These are phyloP conservation scores for Tulasnella sp. DNA, from an alignment of 768 basidiomycete genomes.

Conservation along the genomic window DNA sequence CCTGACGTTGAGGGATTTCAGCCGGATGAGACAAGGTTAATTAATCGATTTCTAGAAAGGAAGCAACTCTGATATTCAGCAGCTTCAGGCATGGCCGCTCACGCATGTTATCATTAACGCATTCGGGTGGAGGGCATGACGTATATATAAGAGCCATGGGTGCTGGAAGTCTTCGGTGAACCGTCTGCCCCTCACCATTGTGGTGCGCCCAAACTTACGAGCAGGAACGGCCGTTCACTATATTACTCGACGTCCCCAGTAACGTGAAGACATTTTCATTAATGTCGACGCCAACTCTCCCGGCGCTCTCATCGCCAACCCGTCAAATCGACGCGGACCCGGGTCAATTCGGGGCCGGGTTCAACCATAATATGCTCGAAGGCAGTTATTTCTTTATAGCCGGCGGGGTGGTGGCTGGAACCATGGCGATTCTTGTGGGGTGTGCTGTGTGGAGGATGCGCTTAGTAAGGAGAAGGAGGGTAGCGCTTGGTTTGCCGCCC, in stretches of 20 bases:
- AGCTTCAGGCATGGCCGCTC: not conserved
- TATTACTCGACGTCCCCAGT: not conserved
- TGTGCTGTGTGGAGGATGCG: not conserved
- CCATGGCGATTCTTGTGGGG: not conserved
- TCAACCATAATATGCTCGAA: not conserved
- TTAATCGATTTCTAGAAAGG: not conserved
- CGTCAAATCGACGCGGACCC: not conserved
- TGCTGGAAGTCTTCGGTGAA: not conserved
- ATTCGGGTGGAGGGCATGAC: not conserved
- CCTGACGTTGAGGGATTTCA: not conserved
- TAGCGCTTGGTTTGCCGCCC: not conserved
- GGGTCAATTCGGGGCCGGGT: not conserved
- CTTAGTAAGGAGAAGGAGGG: not conserved
- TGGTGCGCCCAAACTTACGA: not conserved
- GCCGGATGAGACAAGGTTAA: conserved; percentile 15
- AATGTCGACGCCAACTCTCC: not conserved
- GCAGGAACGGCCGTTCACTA: not conserved
- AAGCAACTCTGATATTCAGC: not conserved
- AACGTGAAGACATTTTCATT: not conserved
- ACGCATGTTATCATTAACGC: not conserved
- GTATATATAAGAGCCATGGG: not conserved
- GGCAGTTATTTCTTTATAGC: not conserved
- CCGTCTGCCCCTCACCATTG: not conserved
- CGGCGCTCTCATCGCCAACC: not conserved
- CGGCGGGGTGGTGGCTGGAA: not conserved